Base-by-base conservation (phyloP, 2,329 filamentous ascomycete genomes). In the Colletotrichum sp. region DNA sequence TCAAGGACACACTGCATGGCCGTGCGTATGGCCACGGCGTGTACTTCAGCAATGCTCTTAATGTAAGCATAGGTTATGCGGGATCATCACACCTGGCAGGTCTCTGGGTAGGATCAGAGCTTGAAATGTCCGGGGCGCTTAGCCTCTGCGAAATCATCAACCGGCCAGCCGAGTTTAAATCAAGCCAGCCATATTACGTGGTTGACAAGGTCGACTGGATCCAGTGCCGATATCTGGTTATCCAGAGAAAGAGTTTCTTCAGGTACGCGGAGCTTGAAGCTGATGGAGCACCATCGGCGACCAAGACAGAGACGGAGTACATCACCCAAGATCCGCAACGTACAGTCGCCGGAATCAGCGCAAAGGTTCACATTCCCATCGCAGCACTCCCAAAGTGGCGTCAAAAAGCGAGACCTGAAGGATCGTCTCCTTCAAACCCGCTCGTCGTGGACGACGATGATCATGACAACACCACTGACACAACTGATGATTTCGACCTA, bases 141-240 rank as follows among this genome's bases (percentile, higher is more conserved):
- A 94, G 95, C 36, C 85, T 98, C 61, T 97, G 96, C 80, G 96
- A 98, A 82, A 92, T 98, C 60, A 92, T 98, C 80, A 98, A 98
- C 81, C 88, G 89, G 0, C 92, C 95, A 0, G 67, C 83, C 0
- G 81, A 93, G 60, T 98, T 95, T 80, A 83, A 89, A 7, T 89
- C 86, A 77, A 79, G 10, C 0, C 78, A 0, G 0, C 93, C 93
- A 0, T 92, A 93, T 84, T 92, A 95, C 63, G 96, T 98, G 10
- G 92, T 98, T 2, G 83, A 90, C 30, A 88, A 95, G 60, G 85
- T 94, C 12, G 93, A 98, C 80, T 98, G 96, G 96, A 96, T 98
- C 75, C 95, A 98, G 81, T 96, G 95, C 30, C 91, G 96, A 59
- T 98, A 98, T 83, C 88, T 98, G 3, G 95, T 98, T 78, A 91